Evolutionary conservation across 305 asterid genomes (phyloP).

Genomic region (Fraxinus floribunda): DNA sequence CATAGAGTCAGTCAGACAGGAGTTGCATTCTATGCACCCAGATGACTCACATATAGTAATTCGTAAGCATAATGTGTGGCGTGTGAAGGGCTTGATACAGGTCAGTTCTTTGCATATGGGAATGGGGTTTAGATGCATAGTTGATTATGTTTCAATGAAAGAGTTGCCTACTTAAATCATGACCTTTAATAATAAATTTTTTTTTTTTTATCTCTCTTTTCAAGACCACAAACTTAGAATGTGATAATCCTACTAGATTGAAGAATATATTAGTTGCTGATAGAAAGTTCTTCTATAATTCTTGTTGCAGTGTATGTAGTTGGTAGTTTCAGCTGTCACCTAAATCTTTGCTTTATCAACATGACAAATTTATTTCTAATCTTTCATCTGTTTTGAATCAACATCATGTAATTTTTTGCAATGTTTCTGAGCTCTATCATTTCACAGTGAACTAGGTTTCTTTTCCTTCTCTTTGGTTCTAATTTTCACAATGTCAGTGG

Average conservation of each 20-base stretch:
- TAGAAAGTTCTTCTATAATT: background rate
- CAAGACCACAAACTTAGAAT: background rate
- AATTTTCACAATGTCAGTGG: background rate
- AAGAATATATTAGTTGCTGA: background rate
- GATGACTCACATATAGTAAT: conserved; percentile 47
- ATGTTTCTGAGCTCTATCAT: background rate
- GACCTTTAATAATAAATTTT: background rate
- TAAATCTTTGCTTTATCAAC: background rate
- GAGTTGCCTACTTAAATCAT: background rate
- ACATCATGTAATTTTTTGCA: background rate
- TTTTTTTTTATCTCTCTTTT: background rate
- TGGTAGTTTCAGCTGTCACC: background rate
- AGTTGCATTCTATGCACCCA: conserved; percentile 43
- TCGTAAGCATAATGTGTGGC: conserved; percentile 50
- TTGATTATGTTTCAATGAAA: background rate
- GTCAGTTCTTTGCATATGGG: conserved; percentile 20
- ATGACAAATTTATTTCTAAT: background rate
- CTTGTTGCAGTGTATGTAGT: background rate
- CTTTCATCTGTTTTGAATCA: background rate
- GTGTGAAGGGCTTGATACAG: conserved; percentile 58
- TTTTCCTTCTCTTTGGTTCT: background rate
- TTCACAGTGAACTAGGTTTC: background rate
- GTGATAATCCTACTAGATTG: background rate
- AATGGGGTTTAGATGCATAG: background rate
- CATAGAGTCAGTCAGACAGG: conserved; percentile 45